Evolutionary conservation across 148 eudicot species (phyloP), one percentile per base, ranked within the genome.

Genomic region (Talinum fruticosum): DNA sequence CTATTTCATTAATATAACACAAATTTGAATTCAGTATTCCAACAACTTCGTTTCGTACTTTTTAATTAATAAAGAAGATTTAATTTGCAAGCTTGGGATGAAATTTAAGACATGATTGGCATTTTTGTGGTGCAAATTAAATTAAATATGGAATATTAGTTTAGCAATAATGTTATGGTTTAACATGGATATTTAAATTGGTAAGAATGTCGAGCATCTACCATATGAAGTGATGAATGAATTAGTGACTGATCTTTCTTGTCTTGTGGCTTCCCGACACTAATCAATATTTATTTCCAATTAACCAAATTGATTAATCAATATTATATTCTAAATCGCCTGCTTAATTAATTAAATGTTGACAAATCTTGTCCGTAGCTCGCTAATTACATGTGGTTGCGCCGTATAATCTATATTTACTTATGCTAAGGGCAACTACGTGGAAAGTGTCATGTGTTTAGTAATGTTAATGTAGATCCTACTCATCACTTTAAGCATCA

Each of bases 191-290:
- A 57, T 34, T 6, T 4, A 35, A 16, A 15, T 14, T 10, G 45
- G n/a, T 30, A 38, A 7, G 28, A 18, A 47, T 75, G 41, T 64
- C 65, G 10, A 30, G 16, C n/a, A 23, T 41, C 73, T 76, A 49
- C 79, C 47, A 10, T 28, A 36, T 76, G 47, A 65, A 51, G 71
- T 54, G 35, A 47, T 69, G 12, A 53, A 77, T 26, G 8, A 36
- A 51, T 57, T 1, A 33, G 2, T 49, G 26, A 14, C 0, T 69
- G 69, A 77, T 47, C 51, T 53, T 69, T n/a, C 44, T 7, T 77
- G 79, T 36, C 66, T 35, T 51, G 53, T 10, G 29, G 2, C 24
- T 69, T 68, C n/a, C 67, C 53, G 73, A 68, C 79, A 77, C 29
- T n/a, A 59, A 16, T 59, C 29, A 59, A 59, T 59, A 59, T 23